Base-by-base conservation (phyloP, 2,329 filamentous ascomycete species). In the Penicillium sp. region DNA sequence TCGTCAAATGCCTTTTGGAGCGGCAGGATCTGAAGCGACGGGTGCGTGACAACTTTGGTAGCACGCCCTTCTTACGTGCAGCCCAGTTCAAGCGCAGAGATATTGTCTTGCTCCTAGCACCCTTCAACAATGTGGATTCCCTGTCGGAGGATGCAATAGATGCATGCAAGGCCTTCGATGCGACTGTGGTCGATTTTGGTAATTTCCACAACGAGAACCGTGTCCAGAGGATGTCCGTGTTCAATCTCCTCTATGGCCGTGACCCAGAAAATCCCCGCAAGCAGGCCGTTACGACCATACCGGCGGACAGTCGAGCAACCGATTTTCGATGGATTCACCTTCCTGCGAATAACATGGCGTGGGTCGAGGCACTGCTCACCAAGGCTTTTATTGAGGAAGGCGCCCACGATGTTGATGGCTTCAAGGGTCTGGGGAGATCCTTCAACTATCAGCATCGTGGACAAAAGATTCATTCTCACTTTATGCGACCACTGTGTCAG, bases 301-400 rank as follows among this genome's bases (percentile, higher is more conserved):
- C 73, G 1, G 71, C 68, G 40, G 70, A 75, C 43, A 71, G 72
- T 48, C 73, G 75, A 53, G 68, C 69, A 36, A 73, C 73, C 4
- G 68, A 74, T 37, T 78, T 78, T 45, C 67, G 75, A 18, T 78
- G 76, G 76, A 77, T 78, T 43, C 76, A 78, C 63, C 63, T 78
- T 5, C 76, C 76, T 4, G 75, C 75, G 3, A 78, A 78, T 53
- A 78, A 78, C 25, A 66, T 68, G 64, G 75, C 77, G 1, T 85
- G 82, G 82, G 76, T 80, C 4, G 81, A 84, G 63, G 76, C 80
- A 0, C 67, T 85, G 1, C 66, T 84, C n/a, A 79, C 80, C 1
- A 84, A 84, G 54, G 75, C 75, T 6, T 84, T 84, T 54, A 78
- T 84, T 32, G 82, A 85, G 60, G 77, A 80, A 34, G 80, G 80